phyloP scores from a whole-genome alignment of 164 flowering plant genomes.

The Brasenia schreberi region DNA sequence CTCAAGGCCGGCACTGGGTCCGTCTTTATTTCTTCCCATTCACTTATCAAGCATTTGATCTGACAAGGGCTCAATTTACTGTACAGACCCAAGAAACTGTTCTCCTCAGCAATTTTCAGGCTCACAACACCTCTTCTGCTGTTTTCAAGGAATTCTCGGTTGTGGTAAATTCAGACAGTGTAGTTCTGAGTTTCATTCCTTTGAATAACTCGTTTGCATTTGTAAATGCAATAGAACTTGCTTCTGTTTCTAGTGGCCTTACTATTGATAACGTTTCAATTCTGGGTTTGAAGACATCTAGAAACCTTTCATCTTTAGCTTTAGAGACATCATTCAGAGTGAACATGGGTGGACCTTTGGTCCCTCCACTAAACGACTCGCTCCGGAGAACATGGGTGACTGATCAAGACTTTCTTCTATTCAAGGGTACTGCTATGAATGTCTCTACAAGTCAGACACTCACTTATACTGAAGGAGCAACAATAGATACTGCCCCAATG shows the following conservation, averaged over 20 bases:
- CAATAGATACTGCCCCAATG: slow-evolving; percentile 39
- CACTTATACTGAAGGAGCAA: slow-evolving; percentile 16
- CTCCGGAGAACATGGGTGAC: slow-evolving; percentile 48
- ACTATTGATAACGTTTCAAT: slow-evolving; percentile 21
- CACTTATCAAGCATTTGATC: slow-evolving; percentile 14
- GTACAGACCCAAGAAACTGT: slow-evolving; percentile 39
- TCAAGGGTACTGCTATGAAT: slow-evolving; percentile 10
- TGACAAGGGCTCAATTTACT: slow-evolving; percentile 46
- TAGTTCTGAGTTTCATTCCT: slow-evolving; percentile 43
- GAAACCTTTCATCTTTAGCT: slow-evolving; percentile 21
- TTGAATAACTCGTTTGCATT: slow-evolving; percentile 47
- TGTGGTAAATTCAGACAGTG: slow-evolving; percentile 25
- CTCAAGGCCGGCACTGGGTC: slow-evolving; percentile 61
- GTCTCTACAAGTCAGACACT: slow-evolving; percentile 21
- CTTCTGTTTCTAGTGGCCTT: slow-evolving; percentile 55
- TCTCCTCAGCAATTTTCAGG: slow-evolving; percentile 35
- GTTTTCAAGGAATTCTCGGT: slow-evolving; percentile 49
- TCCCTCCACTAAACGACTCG: slow-evolving; percentile 39
- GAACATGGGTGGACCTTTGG: slow-evolving; percentile 51
- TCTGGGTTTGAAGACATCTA: slow-evolving; percentile 1
- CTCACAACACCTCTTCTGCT: slow-evolving; percentile 2
- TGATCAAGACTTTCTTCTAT: slow-evolving; percentile 24
- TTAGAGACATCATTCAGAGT: slow-evolving; percentile 58
- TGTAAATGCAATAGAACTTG: slow-evolving; percentile 67
- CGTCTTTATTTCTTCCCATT: slow-evolving; percentile 78